Conservation (phyloP, 2,329 filamentous ascomycete species). For the Fusarium xyrophilum region DNA sequence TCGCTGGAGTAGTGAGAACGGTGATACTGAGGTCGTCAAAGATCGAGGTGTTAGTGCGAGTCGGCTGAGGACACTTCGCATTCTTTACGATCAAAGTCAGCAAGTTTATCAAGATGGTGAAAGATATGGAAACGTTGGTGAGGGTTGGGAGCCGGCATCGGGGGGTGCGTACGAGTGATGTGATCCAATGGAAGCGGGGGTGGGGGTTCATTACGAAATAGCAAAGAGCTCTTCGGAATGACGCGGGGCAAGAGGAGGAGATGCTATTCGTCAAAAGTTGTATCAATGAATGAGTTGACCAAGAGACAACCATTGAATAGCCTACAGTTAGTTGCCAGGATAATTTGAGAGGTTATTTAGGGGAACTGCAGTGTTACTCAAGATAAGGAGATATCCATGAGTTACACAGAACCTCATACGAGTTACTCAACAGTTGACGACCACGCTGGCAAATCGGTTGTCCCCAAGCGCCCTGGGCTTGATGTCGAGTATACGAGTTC, state of each 20-base stretch:
- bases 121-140: conserved; percentile 1
- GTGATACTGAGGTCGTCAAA: conserved; percentile 13
- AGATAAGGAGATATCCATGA: neutral
- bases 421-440: neutral
- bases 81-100: conserved; percentile 2
- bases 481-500: neutral
- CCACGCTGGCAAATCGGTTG: neutral
- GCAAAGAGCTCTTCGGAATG: neutral
- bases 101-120: neutral
- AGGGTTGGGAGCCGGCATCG: conserved; percentile 18
- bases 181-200: conserved; percentile 27
- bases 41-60: conserved; percentile 18
- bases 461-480: neutral
- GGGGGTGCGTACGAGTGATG: conserved; percentile 5
- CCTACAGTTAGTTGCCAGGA: neutral
- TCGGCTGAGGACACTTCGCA: conserved; percentile 29
- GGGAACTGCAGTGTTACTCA: neutral
- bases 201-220: conserved; percentile 29
- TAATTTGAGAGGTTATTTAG: neutral
- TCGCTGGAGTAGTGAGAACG: conserved; percentile 27
- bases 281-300: neutral
- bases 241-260: conserved; percentile 20
- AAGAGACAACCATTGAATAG: neutral
- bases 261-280: conserved; percentile 11
- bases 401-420: neutral